Base-by-base conservation (phyloP, 805 yeast species). In the Pichia rugopelliculosa region DNA sequence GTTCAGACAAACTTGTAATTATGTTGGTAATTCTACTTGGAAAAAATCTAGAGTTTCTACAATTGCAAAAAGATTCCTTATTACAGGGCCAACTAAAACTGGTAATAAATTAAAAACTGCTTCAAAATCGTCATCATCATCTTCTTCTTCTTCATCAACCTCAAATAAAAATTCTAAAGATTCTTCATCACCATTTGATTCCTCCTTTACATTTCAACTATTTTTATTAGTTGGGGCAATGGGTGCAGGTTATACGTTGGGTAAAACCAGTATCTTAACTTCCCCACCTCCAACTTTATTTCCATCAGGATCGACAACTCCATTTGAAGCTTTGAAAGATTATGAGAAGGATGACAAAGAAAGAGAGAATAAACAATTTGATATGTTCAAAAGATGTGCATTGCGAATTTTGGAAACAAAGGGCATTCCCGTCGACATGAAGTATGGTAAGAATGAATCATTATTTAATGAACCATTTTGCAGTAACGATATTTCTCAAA, bases 211-310 rank as follows among this genome's bases (percentile, higher is more conserved):
- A 10, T 56, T 63, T 48, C 65, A 61, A 38, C 24, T 60, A 34
- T 59, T 63, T 37, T 36, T 63, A 12, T 39, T 62, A 18, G 56
- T 62, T 8, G 62, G 59, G 13, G 58, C 67, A 0, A 59, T 63
- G 64, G 66, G 65, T n/a, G 65, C 66, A 2, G 67, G 67, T 3
- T 62, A 62, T 40, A 55, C 62, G 3, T 43, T 63, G 6, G 67
- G 67, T 18, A 61, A 61, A 45, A 52, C 60, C 3, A 45, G 52
- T 3, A 43, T 56, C 7, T 27, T 55, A 20, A 53, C 59, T 25
- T 51, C 56, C 12, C 62, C 65, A 6, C 67, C 67, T 1, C 53
- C 58, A 11, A 59, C 60, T 30, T 39, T 61, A 41, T 63, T 62
- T 37, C 67, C 67, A 3, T 21, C 53, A 11, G 57, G 54, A 4